Evolutionary conservation across 2,329 filamentous ascomycete species (phyloP).

Genomic region (Pyrenochaeta sp.): DNA sequence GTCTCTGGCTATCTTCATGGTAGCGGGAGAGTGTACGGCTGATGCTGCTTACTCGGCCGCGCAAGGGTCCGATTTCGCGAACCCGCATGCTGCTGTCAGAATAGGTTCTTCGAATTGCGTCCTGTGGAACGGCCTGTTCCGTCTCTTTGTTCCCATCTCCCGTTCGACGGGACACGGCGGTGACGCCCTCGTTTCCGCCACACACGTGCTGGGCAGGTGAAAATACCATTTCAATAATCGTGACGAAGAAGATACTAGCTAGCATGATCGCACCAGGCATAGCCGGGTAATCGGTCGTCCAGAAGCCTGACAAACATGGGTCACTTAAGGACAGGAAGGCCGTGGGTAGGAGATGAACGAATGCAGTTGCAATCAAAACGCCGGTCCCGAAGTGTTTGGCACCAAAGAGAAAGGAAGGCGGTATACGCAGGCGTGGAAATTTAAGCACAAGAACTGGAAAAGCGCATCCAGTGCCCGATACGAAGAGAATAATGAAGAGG

Average conservation of each 20-base stretch:
- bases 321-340: conserved; percentile 59
- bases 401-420: conserved; percentile 67
- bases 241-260: conserved; percentile 66
- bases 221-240: conserved; percentile 68
- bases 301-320: conserved; percentile 64
- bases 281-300: conserved; percentile 65
- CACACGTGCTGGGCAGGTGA: conserved; percentile 66
- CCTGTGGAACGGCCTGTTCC: conserved; percentile 7
- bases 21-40: conserved; percentile 41
- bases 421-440: conserved; percentile 67
- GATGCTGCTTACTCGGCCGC: conserved; percentile 37
- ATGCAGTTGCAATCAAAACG: conserved; percentile 83
- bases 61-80: conserved; percentile 33
- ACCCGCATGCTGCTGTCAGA: conserved; percentile 34
- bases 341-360: conserved; percentile 74
- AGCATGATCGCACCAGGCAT: conserved; percentile 71
- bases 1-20: conserved; percentile 33
- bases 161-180: conserved; percentile 27
- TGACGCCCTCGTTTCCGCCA: conserved; percentile 57
- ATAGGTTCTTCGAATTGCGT: conserved; percentile 23
- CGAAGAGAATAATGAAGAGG: conserved; percentile 46
- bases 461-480: conserved; percentile 60
- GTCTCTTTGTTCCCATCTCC: conserved; percentile 12
- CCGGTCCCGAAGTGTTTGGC: conserved; percentile 71
- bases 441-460: conserved; percentile 68